phyloP scores from a whole-genome alignment of 257 asterid genomes.

The Plantago elongata region DNA sequence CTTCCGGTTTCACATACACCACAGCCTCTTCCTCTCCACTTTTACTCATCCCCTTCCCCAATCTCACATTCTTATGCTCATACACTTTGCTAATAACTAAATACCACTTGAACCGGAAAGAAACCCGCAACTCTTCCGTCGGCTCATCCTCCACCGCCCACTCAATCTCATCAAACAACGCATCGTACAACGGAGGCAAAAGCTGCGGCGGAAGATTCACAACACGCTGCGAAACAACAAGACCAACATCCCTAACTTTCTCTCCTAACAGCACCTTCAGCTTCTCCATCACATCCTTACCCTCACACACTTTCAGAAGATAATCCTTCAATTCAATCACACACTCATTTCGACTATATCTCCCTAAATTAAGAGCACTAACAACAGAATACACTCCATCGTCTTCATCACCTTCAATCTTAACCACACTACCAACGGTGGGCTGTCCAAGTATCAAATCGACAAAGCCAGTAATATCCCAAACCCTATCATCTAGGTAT shows the following conservation, averaged over 20 bases:
- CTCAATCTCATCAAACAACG: slow-evolving; percentile 76
- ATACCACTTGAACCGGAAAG: slow-evolving; percentile 67
- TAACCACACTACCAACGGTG: slow-evolving; percentile 82
- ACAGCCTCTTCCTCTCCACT: slow-evolving; percentile 50
- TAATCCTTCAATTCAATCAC: slow-evolving; percentile 52
- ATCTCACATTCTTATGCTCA: slow-evolving; percentile 59
- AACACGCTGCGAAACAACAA: slow-evolving; percentile 74
- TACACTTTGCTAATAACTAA: slow-evolving; percentile 74
- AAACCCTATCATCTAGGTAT: slow-evolving; percentile 62
- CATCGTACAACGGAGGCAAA: slow-evolving; percentile 86
- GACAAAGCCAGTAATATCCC: slow-evolving; percentile 91
- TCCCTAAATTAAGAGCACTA: slow-evolving; percentile 68
- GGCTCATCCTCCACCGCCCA: slow-evolving; percentile 99
- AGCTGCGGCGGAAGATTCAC: slow-evolving; percentile 95
- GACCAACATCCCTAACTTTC: slow-evolving; percentile 51
- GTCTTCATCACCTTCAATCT: slow-evolving; percentile 78
- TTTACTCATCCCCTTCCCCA: slow-evolving; percentile 26
- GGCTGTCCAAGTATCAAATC: slow-evolving; percentile 82
- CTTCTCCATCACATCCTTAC: slow-evolving; percentile 29
- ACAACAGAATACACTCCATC: slow-evolving; percentile 69
- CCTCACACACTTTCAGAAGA: slow-evolving; percentile 54
- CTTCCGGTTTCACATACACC: slow-evolving; percentile 69
- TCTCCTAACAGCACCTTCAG: slow-evolving; percentile 48
- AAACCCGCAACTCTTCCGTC: slow-evolving; percentile 62
- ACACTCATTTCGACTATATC: slow-evolving; percentile 63